phyloP scores from a whole-genome alignment of 352 stramenopile genomes.

The Phytopythium litorale region DNA sequence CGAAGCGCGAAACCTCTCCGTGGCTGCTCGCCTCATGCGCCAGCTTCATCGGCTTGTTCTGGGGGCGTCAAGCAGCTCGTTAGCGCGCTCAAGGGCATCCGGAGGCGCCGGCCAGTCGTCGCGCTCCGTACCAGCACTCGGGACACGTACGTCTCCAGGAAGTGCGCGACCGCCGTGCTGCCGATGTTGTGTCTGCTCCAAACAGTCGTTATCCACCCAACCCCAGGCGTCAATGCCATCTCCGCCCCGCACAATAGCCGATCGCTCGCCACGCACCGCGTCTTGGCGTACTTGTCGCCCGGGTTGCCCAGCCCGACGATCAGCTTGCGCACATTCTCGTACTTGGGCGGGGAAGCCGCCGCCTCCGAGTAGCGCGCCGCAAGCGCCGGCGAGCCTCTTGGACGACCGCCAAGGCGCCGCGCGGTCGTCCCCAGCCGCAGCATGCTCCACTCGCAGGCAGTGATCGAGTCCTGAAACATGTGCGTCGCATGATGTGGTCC shows the following conservation, averaged over 20 bases:
- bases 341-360: constrained; percentile 24
- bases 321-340: constrained; percentile 73
- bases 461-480: no score
- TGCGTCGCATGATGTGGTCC: not conserved
- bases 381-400: not conserved
- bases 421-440: not conserved
- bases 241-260: not conserved
- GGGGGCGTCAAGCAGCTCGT: not conserved
- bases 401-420: not conserved
- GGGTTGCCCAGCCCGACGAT: constrained; percentile 85
- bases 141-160: constrained; percentile 60
- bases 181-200: constrained; percentile 75
- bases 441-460: no score
- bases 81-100: no score
- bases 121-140: constrained; percentile 41
- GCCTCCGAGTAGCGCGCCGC: constrained; percentile 5
- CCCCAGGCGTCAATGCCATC: not conserved
- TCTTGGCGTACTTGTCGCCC: constrained; percentile 77
- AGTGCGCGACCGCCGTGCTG: constrained; percentile 56
- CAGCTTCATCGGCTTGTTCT: constrained; percentile 47
- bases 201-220: not conserved
- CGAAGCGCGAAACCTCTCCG: constrained; percentile 59
- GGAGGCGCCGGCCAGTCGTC: no score
- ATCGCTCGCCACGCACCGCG: constrained; percentile 28
- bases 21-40: constrained; percentile 58